phyloP scores from a whole-genome alignment of 768 basidiomycete species.

The Trametes sanguinea region DNA sequence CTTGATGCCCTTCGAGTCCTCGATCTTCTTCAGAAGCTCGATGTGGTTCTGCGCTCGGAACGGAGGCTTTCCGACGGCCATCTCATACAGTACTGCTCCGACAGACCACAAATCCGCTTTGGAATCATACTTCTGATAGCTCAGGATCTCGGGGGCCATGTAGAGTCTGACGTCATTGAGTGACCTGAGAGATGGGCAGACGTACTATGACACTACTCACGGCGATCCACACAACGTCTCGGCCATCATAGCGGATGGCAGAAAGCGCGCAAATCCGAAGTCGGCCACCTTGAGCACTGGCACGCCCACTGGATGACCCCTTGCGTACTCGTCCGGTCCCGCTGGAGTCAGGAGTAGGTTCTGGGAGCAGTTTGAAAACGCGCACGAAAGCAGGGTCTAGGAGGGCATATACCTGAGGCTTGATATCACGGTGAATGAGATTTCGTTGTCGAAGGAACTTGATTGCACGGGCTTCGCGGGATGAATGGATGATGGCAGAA shows the following conservation, averaged over 20 bases:
- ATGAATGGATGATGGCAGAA: background rate
- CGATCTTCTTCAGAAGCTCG: slow-evolving; percentile 91
- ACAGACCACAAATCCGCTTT: slow-evolving; percentile 99
- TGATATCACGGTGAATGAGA: slow-evolving; percentile 96
- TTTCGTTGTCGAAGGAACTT: slow-evolving; percentile 88
- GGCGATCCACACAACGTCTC: slow-evolving; percentile 98
- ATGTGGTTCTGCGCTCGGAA: slow-evolving; percentile 97
- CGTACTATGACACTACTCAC: slow-evolving; percentile 51
- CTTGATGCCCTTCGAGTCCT: slow-evolving; percentile 85
- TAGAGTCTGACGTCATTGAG: slow-evolving; percentile 61
- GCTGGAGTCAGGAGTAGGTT: slow-evolving; percentile 90
- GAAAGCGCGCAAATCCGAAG: slow-evolving; percentile 93
- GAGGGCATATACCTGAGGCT: slow-evolving; percentile 78
- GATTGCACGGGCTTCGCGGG: slow-evolving; percentile 74
- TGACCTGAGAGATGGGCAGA: no score
- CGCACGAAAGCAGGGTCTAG: no score
- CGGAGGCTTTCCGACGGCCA: slow-evolving; percentile 90
- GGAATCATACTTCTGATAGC: slow-evolving; percentile 97
- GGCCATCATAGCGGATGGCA: slow-evolving; percentile 92
- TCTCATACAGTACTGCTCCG: slow-evolving; percentile 95
- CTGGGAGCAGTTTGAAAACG: no score
- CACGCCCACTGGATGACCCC: slow-evolving; percentile 89
- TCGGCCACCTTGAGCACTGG: slow-evolving; percentile 97
- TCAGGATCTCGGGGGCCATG: slow-evolving; percentile 98
- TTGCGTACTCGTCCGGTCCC: slow-evolving; percentile 72